Conservation (phyloP, 768 basidiomycete genomes). For the Paxillus involutus region DNA sequence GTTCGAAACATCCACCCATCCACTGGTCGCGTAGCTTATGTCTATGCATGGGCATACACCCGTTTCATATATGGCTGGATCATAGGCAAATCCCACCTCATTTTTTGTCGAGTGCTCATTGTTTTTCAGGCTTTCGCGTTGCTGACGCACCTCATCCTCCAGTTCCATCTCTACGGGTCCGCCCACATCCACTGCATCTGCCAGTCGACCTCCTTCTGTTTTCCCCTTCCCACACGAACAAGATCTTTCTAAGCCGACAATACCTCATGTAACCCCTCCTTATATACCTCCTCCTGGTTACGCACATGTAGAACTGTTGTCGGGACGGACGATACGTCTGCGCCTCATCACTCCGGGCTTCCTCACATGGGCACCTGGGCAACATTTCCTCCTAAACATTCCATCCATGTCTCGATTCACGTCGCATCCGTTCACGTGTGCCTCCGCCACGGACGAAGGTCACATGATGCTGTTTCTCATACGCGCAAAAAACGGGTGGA, state of each 20-base stretch:
- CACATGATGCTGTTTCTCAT: slow-evolving; percentile 64
- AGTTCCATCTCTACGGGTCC: not conserved
- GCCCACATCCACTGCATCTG: not conserved
- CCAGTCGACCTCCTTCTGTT: not conserved
- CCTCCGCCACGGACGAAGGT: slow-evolving; percentile 49
- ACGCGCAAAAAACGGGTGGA: slow-evolving; percentile 71
- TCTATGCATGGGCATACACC: slow-evolving; percentile 55
- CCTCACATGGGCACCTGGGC: slow-evolving; percentile 73
- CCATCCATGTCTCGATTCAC: slow-evolving; percentile 62
- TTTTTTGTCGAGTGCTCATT: slow-evolving; percentile 3
- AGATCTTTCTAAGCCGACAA: not conserved
- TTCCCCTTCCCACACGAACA: not conserved
- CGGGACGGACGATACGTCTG: slow-evolving; percentile 71
- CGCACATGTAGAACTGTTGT: slow-evolving; percentile 65
- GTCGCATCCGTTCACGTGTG: slow-evolving; percentile 75
- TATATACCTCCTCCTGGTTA: slow-evolving; percentile 64
- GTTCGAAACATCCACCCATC: slow-evolving; percentile 44
- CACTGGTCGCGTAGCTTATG: slow-evolving; percentile 43
- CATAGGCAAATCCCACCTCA: slow-evolving; percentile 34
- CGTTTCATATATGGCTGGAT: slow-evolving; percentile 65
- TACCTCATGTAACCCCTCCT: slow-evolving; percentile 1
- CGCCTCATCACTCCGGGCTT: slow-evolving; percentile 56
- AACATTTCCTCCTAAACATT: slow-evolving; percentile 69
- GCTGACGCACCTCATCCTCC: slow-evolving; percentile 51
- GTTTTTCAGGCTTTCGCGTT: slow-evolving; percentile 49